A percentile compares a stretch with the other conserved stretches of the same genome.
Evolutionary conservation across 306 rosid genomes (phyloP).

Genomic region (Mucuna pruriens): DNA sequence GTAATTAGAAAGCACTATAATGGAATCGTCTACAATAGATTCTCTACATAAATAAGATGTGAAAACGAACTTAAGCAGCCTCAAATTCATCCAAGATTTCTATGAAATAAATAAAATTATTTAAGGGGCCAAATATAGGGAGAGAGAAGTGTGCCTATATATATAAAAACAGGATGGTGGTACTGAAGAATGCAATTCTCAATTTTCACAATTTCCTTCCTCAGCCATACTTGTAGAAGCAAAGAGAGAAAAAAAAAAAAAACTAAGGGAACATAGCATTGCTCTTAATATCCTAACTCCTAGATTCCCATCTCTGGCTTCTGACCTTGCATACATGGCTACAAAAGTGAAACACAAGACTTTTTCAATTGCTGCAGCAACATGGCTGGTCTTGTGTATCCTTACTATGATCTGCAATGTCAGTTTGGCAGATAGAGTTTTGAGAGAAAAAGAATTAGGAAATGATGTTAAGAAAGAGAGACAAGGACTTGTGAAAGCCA

Average conservation of each 20-base stretch:
- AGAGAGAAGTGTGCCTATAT: slow-evolving; percentile 20
- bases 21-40: slow-evolving; percentile 9
- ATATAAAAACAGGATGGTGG: slow-evolving; percentile 12
- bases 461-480: slow-evolving; percentile 32
- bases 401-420: slow-evolving; percentile 49
- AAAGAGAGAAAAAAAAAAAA: background rate
- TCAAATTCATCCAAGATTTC: background rate
- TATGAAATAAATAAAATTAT: background rate
- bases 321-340: slow-evolving; percentile 53
- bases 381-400: slow-evolving; percentile 49
- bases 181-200: slow-evolving; percentile 31
- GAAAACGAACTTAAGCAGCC: background rate
- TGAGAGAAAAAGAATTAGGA: slow-evolving; percentile 42
- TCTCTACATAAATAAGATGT: background rate
- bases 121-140: background rate
- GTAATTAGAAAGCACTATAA: background rate
- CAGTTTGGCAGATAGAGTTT: slow-evolving; percentile 53
- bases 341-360: slow-evolving; percentile 35
- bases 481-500: slow-evolving; percentile 41
- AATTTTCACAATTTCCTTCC: slow-evolving; percentile 28
- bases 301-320: background rate
- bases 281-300: background rate
- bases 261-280: background rate
- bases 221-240: background rate
- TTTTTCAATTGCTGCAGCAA: slow-evolving; percentile 35